Percentiles rank a stretch among this genome's conserved stretches.
Evolutionary conservation across 805 yeast species (phyloP).

Genomic region (Starmera quercuum): DNA sequence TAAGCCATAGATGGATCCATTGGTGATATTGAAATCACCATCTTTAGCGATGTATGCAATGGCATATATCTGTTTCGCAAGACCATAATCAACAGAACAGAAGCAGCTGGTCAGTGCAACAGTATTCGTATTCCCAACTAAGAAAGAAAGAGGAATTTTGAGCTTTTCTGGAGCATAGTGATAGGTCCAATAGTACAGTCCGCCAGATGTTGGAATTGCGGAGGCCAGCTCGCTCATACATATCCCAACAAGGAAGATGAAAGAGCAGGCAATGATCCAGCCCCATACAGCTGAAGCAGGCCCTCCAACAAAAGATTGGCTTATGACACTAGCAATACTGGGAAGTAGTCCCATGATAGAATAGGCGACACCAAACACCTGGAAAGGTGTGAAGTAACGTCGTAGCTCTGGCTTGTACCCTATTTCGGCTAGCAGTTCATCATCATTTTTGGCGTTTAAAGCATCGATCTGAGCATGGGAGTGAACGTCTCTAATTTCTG

Average conservation of each 20-base stretch:
- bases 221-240: slow-evolving; percentile 62
- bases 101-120: slow-evolving; percentile 59
- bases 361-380: slow-evolving; percentile 66
- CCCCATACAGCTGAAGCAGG: slow-evolving; percentile 62
- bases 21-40: slow-evolving; percentile 46
- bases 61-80: slow-evolving; percentile 51
- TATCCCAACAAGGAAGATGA: slow-evolving; percentile 49
- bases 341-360: slow-evolving; percentile 57
- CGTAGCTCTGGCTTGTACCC: slow-evolving; percentile 68
- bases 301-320: slow-evolving; percentile 52
- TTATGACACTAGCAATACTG: slow-evolving; percentile 47
- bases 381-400: slow-evolving; percentile 54
- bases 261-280: slow-evolving; percentile 55
- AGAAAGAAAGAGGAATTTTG: slow-evolving; percentile 46
- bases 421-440: slow-evolving; percentile 33
- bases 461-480: slow-evolving; percentile 18
- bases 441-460: slow-evolving; percentile 16
- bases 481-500: slow-evolving; percentile 14
- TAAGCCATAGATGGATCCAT: slow-evolving; percentile 52
- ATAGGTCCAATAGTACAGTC: slow-evolving; percentile 62
- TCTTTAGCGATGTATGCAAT: slow-evolving; percentile 47
- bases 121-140: slow-evolving; percentile 63
- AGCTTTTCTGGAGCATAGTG: slow-evolving; percentile 51
- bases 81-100: slow-evolving; percentile 64
- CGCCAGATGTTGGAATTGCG: slow-evolving; percentile 71